Percentiles rank a stretch among this genome's conserved stretches.
Conservation (phyloP, 2,329 filamentous ascomycete genomes). For the Fusarium udum region DNA sequence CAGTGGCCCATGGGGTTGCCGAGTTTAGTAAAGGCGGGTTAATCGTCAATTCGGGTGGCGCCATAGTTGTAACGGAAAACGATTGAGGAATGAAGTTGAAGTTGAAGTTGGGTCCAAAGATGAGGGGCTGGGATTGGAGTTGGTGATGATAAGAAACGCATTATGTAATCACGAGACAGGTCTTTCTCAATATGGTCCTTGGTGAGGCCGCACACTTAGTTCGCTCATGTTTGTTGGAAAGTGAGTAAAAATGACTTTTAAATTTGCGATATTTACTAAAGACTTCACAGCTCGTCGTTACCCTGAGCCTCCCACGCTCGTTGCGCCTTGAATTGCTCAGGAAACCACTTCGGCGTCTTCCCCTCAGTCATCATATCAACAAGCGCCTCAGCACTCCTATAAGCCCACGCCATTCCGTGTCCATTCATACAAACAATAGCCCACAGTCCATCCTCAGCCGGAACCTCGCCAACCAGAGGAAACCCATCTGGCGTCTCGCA, state of each 20-base stretch:
- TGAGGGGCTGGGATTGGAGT: constrained; percentile 7
- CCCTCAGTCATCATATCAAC: constrained; percentile 29
- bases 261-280: background rate
- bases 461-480: constrained; percentile 12
- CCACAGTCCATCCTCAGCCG: constrained; percentile 23
- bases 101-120: too few species aligned
- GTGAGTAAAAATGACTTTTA: background rate
- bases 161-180: constrained; percentile 10
- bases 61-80: constrained; percentile 1
- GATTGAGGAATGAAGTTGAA: background rate
- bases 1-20: constrained; percentile 79
- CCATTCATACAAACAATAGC: constrained; percentile 29
- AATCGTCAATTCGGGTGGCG: constrained; percentile 55
- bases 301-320: constrained; percentile 13
- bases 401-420: constrained; percentile 24
- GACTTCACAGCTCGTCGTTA: background rate
- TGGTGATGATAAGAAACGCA: constrained; percentile 2
- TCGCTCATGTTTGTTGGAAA: background rate
- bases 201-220: background rate
- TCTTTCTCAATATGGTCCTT: background rate
- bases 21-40: constrained; percentile 77
- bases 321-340: constrained; percentile 17
- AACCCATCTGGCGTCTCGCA: constrained; percentile 20
- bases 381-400: constrained; percentile 22
- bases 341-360: constrained; percentile 24